Evolutionary conservation across 2,329 filamentous ascomycete species (phyloP).

Genomic region (Microsporum audouinii): DNA sequence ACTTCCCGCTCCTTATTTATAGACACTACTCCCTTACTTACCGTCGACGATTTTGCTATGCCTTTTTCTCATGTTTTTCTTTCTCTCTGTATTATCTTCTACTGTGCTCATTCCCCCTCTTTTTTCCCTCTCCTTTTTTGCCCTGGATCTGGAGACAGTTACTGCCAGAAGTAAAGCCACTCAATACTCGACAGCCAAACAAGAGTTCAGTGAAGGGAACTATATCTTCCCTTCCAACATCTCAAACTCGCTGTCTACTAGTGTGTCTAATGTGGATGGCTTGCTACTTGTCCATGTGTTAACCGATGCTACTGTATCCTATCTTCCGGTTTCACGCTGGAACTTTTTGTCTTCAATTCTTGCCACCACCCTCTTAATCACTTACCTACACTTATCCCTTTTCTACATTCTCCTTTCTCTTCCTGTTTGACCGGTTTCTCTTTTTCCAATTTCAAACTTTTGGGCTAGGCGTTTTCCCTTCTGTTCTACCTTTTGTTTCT

Average conservation of each 20-base stretch:
- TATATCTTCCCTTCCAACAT: not conserved
- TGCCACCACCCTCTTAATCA: not conserved
- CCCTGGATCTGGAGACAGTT: not conserved
- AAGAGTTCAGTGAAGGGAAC: not conserved
- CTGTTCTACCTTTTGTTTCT: not conserved
- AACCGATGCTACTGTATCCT: not conserved
- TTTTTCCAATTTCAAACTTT: not conserved
- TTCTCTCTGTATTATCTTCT: not conserved
- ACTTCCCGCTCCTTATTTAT: not conserved
- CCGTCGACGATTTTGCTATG: not conserved
- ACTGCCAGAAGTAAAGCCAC: not conserved
- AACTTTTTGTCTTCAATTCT: not conserved
- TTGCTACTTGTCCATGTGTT: not conserved
- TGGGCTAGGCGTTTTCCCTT: not conserved
- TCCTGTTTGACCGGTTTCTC: not conserved
- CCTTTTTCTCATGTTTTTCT: not conserved
- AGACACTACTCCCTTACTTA: not conserved
- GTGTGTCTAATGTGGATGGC: not conserved
- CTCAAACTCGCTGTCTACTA: not conserved
- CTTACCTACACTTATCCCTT: not conserved
- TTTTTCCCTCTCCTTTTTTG: not conserved
- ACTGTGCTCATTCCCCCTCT: not conserved
- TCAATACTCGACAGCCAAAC: not conserved
- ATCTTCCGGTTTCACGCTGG: not conserved
- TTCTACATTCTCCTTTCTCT: not conserved